phyloP scores from a whole-genome alignment of 2,329 filamentous ascomycete species.

The Cercospora zeae-maydis region DNA sequence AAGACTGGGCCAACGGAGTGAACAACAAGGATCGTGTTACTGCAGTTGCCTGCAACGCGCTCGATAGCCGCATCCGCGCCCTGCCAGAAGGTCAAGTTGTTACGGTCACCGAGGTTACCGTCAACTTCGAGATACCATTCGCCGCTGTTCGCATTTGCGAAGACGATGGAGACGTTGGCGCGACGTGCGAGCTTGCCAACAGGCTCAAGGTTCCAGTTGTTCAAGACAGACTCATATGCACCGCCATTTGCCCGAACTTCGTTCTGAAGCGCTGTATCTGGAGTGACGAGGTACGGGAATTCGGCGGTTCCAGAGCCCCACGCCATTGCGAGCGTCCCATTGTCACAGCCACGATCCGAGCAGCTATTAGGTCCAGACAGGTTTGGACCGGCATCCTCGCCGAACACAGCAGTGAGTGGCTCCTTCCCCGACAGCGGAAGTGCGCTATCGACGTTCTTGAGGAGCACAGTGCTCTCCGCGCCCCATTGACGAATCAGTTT shows the following conservation, averaged over 20 bases:
- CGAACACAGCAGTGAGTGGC: constrained; percentile 49
- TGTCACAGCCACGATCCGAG: constrained; percentile 44
- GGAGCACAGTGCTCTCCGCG: constrained; percentile 51
- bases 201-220: constrained; percentile 28
- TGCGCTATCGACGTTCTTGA: constrained; percentile 61
- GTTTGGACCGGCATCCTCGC: constrained; percentile 48
- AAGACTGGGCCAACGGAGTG: constrained; percentile 31
- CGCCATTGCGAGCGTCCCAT: constrained; percentile 47
- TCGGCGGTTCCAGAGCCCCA: constrained; percentile 47
- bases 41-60: constrained; percentile 43
- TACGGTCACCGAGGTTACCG: constrained; percentile 46
- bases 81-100: constrained; percentile 47
- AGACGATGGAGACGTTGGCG: constrained; percentile 42
- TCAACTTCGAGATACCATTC: constrained; percentile 50
- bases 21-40: constrained; percentile 34
- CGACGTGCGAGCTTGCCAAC: constrained; percentile 33
- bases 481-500: constrained; percentile 64
- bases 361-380: constrained; percentile 48
- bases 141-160: constrained; percentile 48
- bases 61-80: constrained; percentile 56
- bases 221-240: constrained; percentile 28
- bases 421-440: constrained; percentile 51
- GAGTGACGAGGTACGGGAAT: constrained; percentile 34
- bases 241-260: constrained; percentile 25
- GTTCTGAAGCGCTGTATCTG: constrained; percentile 32